phyloP scores from a whole-genome alignment of 1,139 yeast genomes.

The Taphrina pruni region DNA sequence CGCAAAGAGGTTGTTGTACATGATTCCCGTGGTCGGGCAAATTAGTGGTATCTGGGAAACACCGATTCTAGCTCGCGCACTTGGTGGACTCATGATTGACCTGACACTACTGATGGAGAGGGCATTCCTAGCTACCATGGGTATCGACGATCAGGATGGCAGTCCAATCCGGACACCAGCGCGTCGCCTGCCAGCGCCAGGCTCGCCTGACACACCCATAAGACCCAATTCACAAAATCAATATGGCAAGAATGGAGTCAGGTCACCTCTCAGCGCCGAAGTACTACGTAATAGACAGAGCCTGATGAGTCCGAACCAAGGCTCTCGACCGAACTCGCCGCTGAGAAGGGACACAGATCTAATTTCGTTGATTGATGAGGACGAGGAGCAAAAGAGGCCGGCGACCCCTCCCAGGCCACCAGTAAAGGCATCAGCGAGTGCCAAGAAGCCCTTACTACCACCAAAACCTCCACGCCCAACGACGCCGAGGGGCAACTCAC shows the following conservation, averaged over 20 bases:
- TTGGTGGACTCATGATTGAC: conserved; percentile 38
- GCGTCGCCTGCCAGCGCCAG: conserved; percentile 5
- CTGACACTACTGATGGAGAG: conserved; percentile 37
- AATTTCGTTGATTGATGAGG: conserved; percentile 13
- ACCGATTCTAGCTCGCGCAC: conserved; percentile 29
- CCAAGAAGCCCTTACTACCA: conserved; percentile 1
- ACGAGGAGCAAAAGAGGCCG: conserved; percentile 3
- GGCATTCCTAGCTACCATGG: conserved; percentile 33
- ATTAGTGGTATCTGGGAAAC: conserved; percentile 32
- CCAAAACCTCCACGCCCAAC: conserved; percentile 24
- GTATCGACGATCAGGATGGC: conserved; percentile 3
- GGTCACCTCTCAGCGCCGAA: conserved; percentile 22
- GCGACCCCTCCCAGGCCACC: conserved; percentile 33
- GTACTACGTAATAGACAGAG: conserved; percentile 8
- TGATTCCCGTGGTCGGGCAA: conserved; percentile 30
- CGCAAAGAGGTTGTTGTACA: conserved; percentile 27
- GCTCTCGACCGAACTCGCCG: not conserved
- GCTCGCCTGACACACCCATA: conserved; percentile 25
- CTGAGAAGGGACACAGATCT: conserved; percentile 2
- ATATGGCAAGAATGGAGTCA: conserved; percentile 9
- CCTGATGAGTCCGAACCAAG: conserved; percentile 3
- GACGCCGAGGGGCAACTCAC: conserved; percentile 1
- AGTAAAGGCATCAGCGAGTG: conserved; percentile 3
- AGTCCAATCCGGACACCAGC: conserved; percentile 19
- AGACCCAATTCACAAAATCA: not conserved